phyloP scores from a whole-genome alignment of 179 eudicot species.

The Beta lomatogona region DNA sequence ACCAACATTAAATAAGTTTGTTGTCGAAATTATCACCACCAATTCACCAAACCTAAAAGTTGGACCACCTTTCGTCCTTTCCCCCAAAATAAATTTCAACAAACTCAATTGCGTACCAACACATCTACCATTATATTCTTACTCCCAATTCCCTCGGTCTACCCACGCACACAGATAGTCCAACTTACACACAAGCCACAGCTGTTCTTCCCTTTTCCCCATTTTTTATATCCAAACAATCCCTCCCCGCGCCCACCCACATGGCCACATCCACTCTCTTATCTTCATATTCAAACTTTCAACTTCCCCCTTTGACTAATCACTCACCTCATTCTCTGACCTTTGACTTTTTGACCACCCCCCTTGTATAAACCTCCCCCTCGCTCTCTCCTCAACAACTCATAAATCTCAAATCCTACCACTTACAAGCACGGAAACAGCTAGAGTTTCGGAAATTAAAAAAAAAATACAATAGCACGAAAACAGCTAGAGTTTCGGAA shows the following conservation, averaged over 20 bases:
- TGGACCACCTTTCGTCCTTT: slow-evolving; percentile 8
- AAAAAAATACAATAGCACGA: too few species aligned
- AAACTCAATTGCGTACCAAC: not conserved
- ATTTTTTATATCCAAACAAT: not conserved
- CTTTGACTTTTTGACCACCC: slow-evolving; percentile 21
- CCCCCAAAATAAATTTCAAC: not conserved
- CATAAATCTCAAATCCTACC: not conserved
- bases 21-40: not conserved
- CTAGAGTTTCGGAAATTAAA: too few species aligned
- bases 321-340: not conserved
- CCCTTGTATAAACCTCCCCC: not conserved
- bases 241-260: not conserved
- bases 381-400: slow-evolving; percentile 5
- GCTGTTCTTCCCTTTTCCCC: too few species aligned
- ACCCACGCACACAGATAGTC: slow-evolving; percentile 7
- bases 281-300: not conserved
- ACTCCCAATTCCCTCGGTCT: not conserved
- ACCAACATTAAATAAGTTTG: not conserved
- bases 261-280: not conserved
- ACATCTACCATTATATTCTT: not conserved
- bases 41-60: not conserved
- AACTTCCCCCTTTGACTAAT: slow-evolving; percentile 20
- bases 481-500: too few species aligned
- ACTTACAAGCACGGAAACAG: too few species aligned
- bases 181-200: not conserved